Evolutionary conservation across 352 stramenopile species (phyloP).

Genomic region (Detonula confervacea): DNA sequence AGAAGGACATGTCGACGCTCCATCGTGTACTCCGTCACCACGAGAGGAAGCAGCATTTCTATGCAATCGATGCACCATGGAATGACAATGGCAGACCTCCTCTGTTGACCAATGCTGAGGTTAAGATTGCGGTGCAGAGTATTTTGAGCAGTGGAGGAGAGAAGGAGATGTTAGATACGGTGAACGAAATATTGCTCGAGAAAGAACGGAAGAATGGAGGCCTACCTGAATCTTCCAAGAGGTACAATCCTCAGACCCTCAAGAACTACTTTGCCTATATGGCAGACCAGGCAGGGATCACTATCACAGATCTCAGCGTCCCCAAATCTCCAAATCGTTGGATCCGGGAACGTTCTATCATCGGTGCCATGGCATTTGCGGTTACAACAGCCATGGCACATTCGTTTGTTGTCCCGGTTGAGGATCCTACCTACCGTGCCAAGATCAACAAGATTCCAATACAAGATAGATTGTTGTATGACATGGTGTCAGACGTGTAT

Average conservation of each 20-base stretch:
- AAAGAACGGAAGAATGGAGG: background rate
- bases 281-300: background rate
- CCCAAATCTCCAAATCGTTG: background rate
- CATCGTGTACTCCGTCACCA: background rate
- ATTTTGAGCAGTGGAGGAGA: background rate
- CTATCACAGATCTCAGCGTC: background rate
- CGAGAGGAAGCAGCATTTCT: background rate
- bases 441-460: background rate
- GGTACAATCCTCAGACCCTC: background rate
- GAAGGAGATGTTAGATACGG: background rate
- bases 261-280: background rate
- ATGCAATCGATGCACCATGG: background rate
- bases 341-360: background rate
- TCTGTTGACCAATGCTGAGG: background rate
- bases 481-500: background rate
- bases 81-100: background rate
- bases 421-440: background rate
- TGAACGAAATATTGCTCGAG: background rate
- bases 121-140: background rate
- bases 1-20: too few species aligned
- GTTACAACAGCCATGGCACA: background rate
- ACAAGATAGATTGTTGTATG: background rate
- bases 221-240: constrained; percentile 2
- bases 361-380: background rate
- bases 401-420: background rate